Percentiles rank a stretch among this genome's conserved stretches.
Evolutionary conservation across 257 asterid genomes (phyloP).

Genomic region (Craterostigma plantagineum): DNA sequence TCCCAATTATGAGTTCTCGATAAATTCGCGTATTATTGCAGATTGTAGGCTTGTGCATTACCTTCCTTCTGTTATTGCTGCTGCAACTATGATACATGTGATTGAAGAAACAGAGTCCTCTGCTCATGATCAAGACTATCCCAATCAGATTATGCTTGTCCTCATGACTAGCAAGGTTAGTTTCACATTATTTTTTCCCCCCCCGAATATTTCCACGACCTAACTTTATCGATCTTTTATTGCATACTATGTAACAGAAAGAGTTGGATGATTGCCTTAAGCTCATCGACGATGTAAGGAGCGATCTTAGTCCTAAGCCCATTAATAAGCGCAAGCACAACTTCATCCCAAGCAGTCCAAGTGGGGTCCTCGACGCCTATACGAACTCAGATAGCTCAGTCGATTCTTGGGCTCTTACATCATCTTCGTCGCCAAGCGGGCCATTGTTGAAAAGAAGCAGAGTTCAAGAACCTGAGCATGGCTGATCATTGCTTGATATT

Average conservation of each 20-base stretch:
- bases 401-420: constrained; percentile 28
- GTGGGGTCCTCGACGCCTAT: constrained; percentile 40
- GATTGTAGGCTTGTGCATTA: constrained; percentile 3
- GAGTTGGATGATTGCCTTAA: constrained; percentile 19
- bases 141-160: constrained; percentile 17
- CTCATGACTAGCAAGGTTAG: constrained; percentile 32
- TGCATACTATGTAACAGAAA: constrained; percentile 18
- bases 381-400: constrained; percentile 34
- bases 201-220: not conserved
- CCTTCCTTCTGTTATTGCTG: constrained; percentile 32
- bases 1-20: not conserved
- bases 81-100: constrained; percentile 26
- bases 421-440: constrained; percentile 23
- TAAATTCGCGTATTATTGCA: not conserved
- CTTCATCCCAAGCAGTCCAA: constrained; percentile 34
- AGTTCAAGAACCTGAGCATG: constrained; percentile 2
- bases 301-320: constrained; percentile 9
- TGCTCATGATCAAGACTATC: constrained; percentile 16
- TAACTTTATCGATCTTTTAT: constrained; percentile 2
- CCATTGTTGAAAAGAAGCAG: constrained; percentile 26
- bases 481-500: too few relatives aligned
- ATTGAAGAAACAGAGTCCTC: constrained; percentile 20
- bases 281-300: constrained; percentile 17
- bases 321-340: constrained; percentile 22
- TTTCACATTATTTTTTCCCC: constrained; percentile 4